A percentile compares a stretch with the other conserved stretches of the same genome.
phyloP scores from a whole-genome alignment of 495 filamentous ascomycete genomes.

The Hyaloscypha hepaticicola region DNA sequence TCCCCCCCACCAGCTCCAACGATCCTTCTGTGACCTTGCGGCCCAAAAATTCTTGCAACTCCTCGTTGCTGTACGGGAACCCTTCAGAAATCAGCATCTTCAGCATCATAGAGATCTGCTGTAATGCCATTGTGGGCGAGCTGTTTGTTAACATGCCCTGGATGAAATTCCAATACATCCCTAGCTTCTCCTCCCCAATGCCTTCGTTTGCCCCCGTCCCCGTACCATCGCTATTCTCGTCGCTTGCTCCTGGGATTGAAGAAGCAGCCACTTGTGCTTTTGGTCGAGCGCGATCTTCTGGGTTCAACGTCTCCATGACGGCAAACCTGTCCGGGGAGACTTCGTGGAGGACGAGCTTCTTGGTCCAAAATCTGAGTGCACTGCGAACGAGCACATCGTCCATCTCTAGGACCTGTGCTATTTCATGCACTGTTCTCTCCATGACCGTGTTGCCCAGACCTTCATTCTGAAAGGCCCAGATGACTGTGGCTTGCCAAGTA shows the following conservation, averaged over 20 bases:
- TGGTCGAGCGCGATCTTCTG: constrained; percentile 43
- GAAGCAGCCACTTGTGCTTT: constrained; percentile 35
- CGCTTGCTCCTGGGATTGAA: constrained; percentile 43
- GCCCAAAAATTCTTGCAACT: constrained; percentile 73
- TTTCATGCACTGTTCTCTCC: constrained; percentile 53
- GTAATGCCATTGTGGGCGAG: constrained; percentile 69
- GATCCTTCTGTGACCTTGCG: constrained; percentile 70
- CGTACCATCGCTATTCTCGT: constrained; percentile 50
- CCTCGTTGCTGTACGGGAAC: constrained; percentile 74
- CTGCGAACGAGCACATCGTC: constrained; percentile 69
- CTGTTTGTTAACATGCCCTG: constrained; percentile 92
- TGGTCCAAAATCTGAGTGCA: constrained; percentile 83
- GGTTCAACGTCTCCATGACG: constrained; percentile 63
- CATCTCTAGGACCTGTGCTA: constrained; percentile 71
- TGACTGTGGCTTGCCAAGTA: constrained; percentile 87
- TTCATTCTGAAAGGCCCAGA: constrained; percentile 73
- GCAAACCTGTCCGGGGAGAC: constrained; percentile 50
- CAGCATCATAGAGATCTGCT: constrained; percentile 89
- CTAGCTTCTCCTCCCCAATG: constrained; percentile 70
- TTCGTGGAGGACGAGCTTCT: constrained; percentile 72
- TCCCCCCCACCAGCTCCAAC: constrained; percentile 72
- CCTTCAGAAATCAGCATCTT: constrained; percentile 83
- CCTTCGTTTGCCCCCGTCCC: constrained; percentile 48
- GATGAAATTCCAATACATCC: constrained; percentile 87
- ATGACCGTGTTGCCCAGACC: constrained; percentile 21